Evolutionary conservation across 2,329 filamentous ascomycete species (phyloP).

Genomic region (Geoglossum cookeanum): DNA sequence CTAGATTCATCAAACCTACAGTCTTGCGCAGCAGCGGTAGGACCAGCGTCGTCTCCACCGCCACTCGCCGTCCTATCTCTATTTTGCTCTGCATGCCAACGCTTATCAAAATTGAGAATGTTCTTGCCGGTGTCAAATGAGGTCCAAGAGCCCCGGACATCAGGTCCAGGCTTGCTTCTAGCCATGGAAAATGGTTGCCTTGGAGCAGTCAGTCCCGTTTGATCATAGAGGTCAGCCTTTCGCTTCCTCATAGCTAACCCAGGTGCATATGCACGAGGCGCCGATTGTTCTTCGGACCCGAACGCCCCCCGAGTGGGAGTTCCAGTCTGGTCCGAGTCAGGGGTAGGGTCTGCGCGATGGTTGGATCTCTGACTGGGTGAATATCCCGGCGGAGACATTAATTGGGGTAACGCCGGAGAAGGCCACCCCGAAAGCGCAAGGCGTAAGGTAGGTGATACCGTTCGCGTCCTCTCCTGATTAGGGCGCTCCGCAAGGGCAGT

Average conservation of each 20-base stretch:
- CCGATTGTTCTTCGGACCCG: neutral
- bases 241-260: neutral
- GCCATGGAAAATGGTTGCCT: neutral
- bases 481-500: neutral
- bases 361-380: neutral
- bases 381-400: neutral
- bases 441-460: neutral
- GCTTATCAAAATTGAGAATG: neutral
- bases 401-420: neutral
- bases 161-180: neutral
- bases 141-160: conserved; percentile 2
- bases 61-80: neutral
- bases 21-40: too few species aligned
- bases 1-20: neutral
- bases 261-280: neutral
- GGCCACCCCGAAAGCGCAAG: neutral
- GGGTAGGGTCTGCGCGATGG: neutral
- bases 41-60: neutral
- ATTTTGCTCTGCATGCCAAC: neutral
- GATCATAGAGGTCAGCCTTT: neutral
- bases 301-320: neutral
- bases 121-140: neutral
- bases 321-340: neutral
- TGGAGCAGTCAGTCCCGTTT: neutral
- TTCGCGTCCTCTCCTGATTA: neutral